Percentiles rank a stretch among this genome's conserved stretches.
Evolutionary conservation across 257 asterid species (phyloP).

Genomic region (Nicotiana obtusifolia): DNA sequence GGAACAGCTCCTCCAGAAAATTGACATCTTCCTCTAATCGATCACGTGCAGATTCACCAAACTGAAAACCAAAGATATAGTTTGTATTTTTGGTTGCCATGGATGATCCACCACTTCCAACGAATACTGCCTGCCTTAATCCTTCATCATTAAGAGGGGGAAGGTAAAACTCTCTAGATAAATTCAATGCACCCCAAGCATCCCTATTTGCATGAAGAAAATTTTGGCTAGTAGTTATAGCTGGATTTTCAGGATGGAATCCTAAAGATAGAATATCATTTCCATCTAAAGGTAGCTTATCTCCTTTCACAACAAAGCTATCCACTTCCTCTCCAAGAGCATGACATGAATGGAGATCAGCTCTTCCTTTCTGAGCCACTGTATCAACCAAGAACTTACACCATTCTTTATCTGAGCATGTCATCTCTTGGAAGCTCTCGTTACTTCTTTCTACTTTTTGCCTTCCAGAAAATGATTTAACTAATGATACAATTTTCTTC

Average conservation of each 20-base stretch:
- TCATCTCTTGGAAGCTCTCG: conserved; percentile 19
- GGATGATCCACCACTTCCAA: conserved; percentile 29
- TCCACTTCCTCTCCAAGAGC: conserved; percentile 25
- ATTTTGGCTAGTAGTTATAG: conserved; percentile 59
- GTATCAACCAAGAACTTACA: conserved; percentile 57
- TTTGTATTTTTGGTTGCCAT: conserved; percentile 44
- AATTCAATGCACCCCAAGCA: conserved; percentile 68
- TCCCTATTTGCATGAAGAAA: conserved; percentile 46
- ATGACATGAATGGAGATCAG: conserved; percentile 12
- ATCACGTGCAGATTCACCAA: conserved; percentile 48
- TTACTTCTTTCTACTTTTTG: conserved; percentile 23
- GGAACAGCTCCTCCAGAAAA: conserved; percentile 66
- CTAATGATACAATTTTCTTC: conserved; percentile 33
- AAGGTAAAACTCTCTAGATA: conserved; percentile 60
- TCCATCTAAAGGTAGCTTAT: conserved; percentile 16
- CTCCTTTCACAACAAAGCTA: conserved; percentile 22
- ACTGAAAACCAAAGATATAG: conserved; percentile 57
- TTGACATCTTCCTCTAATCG: conserved; percentile 57
- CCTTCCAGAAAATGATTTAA: conserved; percentile 24
- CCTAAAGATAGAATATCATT: conserved; percentile 25
- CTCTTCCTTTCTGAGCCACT: conserved; percentile 37
- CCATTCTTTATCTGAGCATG: conserved; percentile 52
- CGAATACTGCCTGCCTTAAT: conserved; percentile 63
- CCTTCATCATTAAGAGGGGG: conserved; percentile 84
- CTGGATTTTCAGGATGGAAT: conserved; percentile 70